phyloP scores from a whole-genome alignment of 768 basidiomycete genomes.

The Suillus clintonianus region DNA sequence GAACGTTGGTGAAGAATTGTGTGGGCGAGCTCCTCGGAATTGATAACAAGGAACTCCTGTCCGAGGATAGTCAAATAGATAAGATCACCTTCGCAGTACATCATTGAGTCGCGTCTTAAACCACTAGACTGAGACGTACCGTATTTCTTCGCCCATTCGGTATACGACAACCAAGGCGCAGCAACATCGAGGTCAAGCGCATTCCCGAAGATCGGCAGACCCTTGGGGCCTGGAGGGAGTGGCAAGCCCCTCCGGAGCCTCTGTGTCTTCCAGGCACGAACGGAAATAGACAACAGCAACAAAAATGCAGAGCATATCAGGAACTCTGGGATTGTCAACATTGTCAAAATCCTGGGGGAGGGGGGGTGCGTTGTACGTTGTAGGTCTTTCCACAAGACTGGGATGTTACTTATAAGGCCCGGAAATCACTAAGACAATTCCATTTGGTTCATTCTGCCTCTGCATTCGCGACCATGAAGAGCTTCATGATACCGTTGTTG shows the following conservation, averaged over 20 bases:
- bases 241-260: constrained; percentile 21
- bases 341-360: neutral
- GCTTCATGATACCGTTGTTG: neutral
- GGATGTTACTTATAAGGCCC: neutral
- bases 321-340: neutral
- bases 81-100: constrained; percentile 17
- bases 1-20: constrained; percentile 33
- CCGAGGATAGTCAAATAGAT: constrained; percentile 28
- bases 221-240: constrained; percentile 54
- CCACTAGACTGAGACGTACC: constrained; percentile 17
- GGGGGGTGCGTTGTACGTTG: neutral
- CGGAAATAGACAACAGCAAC: neutral
- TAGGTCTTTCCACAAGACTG: neutral
- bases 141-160: constrained; percentile 34
- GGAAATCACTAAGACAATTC: neutral
- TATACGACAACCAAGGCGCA: constrained; percentile 34
- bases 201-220: constrained; percentile 37
- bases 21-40: constrained; percentile 19
- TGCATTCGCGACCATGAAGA: neutral
- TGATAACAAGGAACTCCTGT: constrained; percentile 29
- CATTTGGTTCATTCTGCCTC: neutral
- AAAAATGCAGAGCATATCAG: neutral
- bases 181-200: constrained; percentile 17
- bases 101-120: neutral
- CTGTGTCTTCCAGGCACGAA: constrained; percentile 14